These are phyloP conservation scores for Pulveroboletus sp. DNA, from an alignment of 1,284 basidiomycete genomes.

Conservation along the genomic window DNA sequence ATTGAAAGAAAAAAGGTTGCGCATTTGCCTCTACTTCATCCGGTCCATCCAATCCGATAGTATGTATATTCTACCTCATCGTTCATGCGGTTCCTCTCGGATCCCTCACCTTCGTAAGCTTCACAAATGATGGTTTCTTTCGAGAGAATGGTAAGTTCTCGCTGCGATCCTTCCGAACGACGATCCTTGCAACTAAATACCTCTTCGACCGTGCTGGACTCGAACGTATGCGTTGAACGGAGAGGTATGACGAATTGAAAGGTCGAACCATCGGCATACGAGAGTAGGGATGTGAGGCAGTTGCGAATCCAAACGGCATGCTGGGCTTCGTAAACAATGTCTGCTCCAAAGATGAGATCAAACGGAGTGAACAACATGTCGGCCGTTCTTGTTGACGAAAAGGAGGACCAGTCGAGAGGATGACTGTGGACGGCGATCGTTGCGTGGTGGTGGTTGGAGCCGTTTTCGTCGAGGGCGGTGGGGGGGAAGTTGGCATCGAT, in stretches of 20 bases:
- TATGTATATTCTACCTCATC: constrained; percentile 61
- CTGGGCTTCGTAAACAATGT: constrained; percentile 70
- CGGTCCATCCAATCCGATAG: constrained; percentile 61
- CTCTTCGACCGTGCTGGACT: constrained; percentile 54
- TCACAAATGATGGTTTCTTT: constrained; percentile 57
- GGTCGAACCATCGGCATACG: constrained; percentile 33
- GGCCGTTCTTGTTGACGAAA: constrained; percentile 24
- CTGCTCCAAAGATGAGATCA: constrained; percentile 70
- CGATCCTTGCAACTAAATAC: constrained; percentile 42
- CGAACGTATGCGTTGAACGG: constrained; percentile 57
- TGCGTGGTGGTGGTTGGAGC: not conserved
- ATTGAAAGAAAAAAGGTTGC: not conserved
- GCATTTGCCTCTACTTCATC: not conserved
- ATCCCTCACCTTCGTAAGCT: constrained; percentile 31
- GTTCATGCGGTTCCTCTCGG: constrained; percentile 23
- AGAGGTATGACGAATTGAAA: constrained; percentile 79
- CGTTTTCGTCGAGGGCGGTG: not conserved
- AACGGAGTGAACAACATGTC: constrained; percentile 39
- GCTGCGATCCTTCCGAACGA: constrained; percentile 4
- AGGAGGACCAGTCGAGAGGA: constrained; percentile 65
- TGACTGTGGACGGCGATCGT: constrained; percentile 16
- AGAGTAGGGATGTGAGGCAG: constrained; percentile 53
- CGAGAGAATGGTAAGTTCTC: constrained; percentile 41
- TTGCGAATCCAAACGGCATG: constrained; percentile 66
- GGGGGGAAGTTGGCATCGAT: constrained; percentile 56